Evolutionary conservation across 2,329 filamentous ascomycete genomes (phyloP).

Genomic region (Colletotrichum phormii): DNA sequence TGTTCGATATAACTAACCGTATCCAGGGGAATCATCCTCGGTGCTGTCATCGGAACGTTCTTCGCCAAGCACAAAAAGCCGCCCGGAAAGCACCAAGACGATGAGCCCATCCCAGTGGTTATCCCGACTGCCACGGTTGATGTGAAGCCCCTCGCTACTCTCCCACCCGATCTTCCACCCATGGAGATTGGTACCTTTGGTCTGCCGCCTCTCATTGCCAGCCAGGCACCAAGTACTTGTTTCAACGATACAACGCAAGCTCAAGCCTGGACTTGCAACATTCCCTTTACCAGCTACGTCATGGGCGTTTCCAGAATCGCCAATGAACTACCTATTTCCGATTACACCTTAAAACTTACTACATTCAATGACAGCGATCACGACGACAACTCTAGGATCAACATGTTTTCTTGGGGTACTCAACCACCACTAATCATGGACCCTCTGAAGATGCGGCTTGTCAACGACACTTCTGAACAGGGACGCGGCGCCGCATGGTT

Average conservation of each 20-base stretch:
- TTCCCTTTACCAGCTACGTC: conserved; percentile 58
- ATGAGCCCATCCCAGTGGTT: conserved; percentile 46
- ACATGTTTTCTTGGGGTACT: conserved; percentile 59
- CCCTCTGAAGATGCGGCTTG: conserved; percentile 56
- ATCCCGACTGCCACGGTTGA: conserved; percentile 57
- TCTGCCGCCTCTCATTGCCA: conserved; percentile 65
- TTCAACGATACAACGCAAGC: conserved; percentile 65
- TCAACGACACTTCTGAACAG: conserved; percentile 62
- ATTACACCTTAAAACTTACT: conserved; percentile 56
- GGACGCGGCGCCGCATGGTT: conserved; percentile 67
- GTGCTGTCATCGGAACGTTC: conserved; percentile 65
- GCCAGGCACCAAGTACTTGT: conserved; percentile 65
- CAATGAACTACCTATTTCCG: conserved; percentile 43
- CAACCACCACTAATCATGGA: conserved; percentile 60
- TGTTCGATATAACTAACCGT: neutral
- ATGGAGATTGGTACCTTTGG: conserved; percentile 67
- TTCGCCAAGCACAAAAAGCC: conserved; percentile 48
- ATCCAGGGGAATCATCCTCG: conserved; percentile 60
- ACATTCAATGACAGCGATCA: conserved; percentile 51
- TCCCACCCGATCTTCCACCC: conserved; percentile 62
- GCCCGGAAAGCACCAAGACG: conserved; percentile 39
- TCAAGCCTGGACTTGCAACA: conserved; percentile 73
- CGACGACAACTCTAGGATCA: conserved; percentile 41
- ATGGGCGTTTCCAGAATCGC: conserved; percentile 52
- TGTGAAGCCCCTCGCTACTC: conserved; percentile 60